Conservation (phyloP, 495 filamentous ascomycete species). For the Neurospora sp. region DNA sequence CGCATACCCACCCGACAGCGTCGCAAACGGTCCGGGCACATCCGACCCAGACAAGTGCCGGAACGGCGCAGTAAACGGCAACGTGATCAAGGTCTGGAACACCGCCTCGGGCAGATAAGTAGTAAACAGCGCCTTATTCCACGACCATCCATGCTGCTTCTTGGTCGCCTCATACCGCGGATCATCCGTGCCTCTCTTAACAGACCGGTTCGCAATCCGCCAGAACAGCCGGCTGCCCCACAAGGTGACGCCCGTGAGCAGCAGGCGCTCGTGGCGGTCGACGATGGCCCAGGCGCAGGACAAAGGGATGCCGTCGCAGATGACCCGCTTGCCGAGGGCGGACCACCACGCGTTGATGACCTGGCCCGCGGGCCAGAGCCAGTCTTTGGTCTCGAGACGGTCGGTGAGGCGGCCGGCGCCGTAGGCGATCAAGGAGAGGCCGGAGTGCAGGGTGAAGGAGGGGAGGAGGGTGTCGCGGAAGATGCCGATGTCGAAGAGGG, state of each 20-base stretch:
- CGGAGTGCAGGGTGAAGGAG: conserved; percentile 35
- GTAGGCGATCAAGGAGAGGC: conserved; percentile 38
- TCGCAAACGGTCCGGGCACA: not conserved
- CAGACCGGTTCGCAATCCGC: conserved; percentile 34
- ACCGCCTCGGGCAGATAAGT: conserved; percentile 43
- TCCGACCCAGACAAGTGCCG: conserved; percentile 16
- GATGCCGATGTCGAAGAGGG: conserved; percentile 32
- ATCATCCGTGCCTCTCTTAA: conserved; percentile 39
- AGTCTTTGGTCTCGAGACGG: conserved; percentile 47
- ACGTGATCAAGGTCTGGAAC: conserved; percentile 41
- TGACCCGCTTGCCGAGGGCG: conserved; percentile 38
- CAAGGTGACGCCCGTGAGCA: conserved; percentile 42
- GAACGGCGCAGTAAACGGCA: conserved; percentile 48
- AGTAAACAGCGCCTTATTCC: conserved; percentile 40
- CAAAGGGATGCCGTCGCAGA: conserved; percentile 28
- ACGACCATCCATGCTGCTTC: conserved; percentile 36
- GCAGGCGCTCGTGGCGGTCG: conserved; percentile 39
- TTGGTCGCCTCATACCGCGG: conserved; percentile 42
- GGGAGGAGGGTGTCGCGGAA: conserved; percentile 42
- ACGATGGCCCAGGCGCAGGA: conserved; percentile 32
- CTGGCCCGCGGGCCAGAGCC: conserved; percentile 44
- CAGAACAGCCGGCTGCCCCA: conserved; percentile 48
- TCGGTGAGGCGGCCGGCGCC: conserved; percentile 35
- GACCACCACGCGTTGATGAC: conserved; percentile 51
- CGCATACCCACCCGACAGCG: conserved; percentile 6